Evolutionary conservation across 2,329 filamentous ascomycete species (phyloP).

Genomic region (Exutisphaerella laricina): DNA sequence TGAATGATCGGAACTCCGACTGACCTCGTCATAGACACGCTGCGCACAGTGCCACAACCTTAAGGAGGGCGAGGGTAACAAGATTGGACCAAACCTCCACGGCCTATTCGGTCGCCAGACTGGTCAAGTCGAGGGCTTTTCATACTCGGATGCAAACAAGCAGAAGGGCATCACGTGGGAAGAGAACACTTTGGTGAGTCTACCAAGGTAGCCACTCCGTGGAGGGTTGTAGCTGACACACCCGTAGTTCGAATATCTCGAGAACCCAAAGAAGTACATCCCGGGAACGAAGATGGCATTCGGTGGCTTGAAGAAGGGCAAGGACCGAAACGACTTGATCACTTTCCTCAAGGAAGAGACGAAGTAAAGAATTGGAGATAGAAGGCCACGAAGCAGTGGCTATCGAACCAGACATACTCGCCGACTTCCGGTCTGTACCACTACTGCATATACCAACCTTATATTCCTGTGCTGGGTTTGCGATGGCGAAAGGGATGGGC

Average conservation of each 20-base stretch:
- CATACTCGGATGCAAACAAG: constrained; percentile 99
- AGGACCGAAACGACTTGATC: constrained; percentile 99
- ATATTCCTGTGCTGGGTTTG: constrained; percentile 11
- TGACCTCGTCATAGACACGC: constrained; percentile 57
- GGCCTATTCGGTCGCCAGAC: constrained; percentile 97
- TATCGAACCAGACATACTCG: background rate
- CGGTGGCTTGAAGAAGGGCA: constrained; percentile 98
- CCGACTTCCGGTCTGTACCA: constrained; percentile 9
- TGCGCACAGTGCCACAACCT: constrained; percentile 99
- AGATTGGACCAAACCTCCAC: constrained; percentile 95
- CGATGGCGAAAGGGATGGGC: constrained; percentile 6
- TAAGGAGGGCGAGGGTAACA: constrained; percentile 86
- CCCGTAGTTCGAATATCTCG: constrained; percentile 88
- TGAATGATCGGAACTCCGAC: too few relatives aligned
- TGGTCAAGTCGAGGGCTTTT: constrained; percentile 83
- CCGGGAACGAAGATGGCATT: constrained; percentile 99
- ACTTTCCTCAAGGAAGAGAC: constrained; percentile 69
- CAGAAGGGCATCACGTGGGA: constrained; percentile 86
- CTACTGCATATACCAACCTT: constrained; percentile 11
- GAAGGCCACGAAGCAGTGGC: constrained; percentile 1
- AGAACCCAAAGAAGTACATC: constrained; percentile 99
- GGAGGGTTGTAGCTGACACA: too few relatives aligned
- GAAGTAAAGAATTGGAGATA: constrained; percentile 52
- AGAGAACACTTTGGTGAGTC: constrained; percentile 70
- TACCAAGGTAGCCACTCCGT: too few relatives aligned